Conservation (phyloP, 495 filamentous ascomycete genomes). For the Cercophora samala region DNA sequence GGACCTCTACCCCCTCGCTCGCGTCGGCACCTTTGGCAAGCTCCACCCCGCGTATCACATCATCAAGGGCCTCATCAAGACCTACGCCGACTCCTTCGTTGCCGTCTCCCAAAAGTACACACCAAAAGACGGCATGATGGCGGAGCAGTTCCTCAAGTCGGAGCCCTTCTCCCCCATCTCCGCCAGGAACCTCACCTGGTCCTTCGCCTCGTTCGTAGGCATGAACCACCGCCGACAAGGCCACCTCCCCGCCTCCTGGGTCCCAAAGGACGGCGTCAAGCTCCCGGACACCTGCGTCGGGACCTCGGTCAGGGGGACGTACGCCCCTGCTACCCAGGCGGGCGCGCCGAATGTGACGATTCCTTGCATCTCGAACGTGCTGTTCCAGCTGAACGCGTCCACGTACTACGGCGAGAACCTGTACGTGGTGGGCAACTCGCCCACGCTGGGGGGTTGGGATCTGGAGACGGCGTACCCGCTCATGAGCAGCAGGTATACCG, state of each 20-base stretch:
- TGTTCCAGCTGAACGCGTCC: constrained; percentile 35
- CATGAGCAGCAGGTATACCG: constrained; percentile 52
- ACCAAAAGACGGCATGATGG: constrained; percentile 51
- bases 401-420: constrained; percentile 59
- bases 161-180: constrained; percentile 49
- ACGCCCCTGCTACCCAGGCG: constrained; percentile 50
- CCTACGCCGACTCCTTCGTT: constrained; percentile 61
- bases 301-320: constrained; percentile 53
- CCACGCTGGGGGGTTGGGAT: constrained; percentile 56
- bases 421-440: constrained; percentile 53
- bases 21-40: constrained; percentile 27
- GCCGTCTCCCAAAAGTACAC: constrained; percentile 50
- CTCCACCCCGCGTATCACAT: constrained; percentile 25
- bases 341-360: constrained; percentile 49
- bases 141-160: constrained; percentile 57
- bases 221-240: constrained; percentile 45
- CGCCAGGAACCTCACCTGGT: constrained; percentile 63
- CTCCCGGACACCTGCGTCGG: constrained; percentile 51
- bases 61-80: constrained; percentile 43
- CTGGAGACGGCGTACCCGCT: constrained; percentile 49
- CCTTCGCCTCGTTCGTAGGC: constrained; percentile 57
- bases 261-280: constrained; percentile 34
- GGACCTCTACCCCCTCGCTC: constrained; percentile 44
- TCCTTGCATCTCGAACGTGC: constrained; percentile 51
- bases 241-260: constrained; percentile 51